phyloP scores from a whole-genome alignment of 108 stramenopile genomes.

The Nitzschia palea region DNA sequence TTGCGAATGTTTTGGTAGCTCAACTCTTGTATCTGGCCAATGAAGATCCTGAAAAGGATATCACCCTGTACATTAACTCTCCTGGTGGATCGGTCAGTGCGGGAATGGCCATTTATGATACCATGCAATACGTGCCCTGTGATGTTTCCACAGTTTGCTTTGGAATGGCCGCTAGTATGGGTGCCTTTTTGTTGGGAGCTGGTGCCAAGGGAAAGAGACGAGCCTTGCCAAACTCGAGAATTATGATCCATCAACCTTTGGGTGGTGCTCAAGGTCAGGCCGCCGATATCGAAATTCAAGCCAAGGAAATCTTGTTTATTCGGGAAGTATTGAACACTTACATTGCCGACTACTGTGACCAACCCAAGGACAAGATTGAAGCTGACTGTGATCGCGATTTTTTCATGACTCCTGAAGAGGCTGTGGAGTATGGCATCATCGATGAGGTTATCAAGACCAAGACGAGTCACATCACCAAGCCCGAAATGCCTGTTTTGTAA shows the following conservation, averaged over 20 bases:
- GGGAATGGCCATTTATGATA: constrained; percentile 79
- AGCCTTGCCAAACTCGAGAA: constrained; percentile 90
- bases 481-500: constrained; percentile 70
- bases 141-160: constrained; percentile 86
- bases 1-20: constrained; percentile 85
- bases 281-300: constrained; percentile 97
- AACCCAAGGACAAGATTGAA: constrained; percentile 94
- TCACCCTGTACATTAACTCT: constrained; percentile 90
- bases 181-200: constrained; percentile 81
- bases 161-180: constrained; percentile 89
- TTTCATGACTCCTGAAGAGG: constrained; percentile 98
- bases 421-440: constrained; percentile 96
- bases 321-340: constrained; percentile 90
- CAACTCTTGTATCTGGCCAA: constrained; percentile 86
- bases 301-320: constrained; percentile 95
- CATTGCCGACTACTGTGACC: constrained; percentile 92
- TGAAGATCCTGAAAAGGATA: constrained; percentile 82
- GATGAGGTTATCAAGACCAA: constrained; percentile 97
- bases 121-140: constrained; percentile 87
- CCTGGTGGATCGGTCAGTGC: constrained; percentile 78
- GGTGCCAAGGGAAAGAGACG: constrained; percentile 87
- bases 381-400: constrained; percentile 96
- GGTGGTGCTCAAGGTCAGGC: constrained; percentile 98
- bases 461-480: constrained; percentile 80
- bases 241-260: constrained; percentile 98